Conservation (phyloP, 2,329 filamentous ascomycete genomes). For the Monilinia vaccinii-corymbosi region DNA sequence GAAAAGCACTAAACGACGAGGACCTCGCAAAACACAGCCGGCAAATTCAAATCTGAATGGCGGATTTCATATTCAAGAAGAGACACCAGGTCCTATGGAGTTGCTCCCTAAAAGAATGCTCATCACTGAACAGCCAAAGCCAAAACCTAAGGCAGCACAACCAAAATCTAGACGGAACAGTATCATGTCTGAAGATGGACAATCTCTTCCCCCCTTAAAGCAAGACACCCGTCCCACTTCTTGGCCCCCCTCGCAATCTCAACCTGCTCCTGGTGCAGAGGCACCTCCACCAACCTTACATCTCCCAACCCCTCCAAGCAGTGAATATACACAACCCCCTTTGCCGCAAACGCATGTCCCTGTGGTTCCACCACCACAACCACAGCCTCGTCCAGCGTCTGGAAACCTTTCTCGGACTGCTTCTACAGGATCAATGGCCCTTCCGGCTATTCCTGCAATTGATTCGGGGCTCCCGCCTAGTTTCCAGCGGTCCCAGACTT, state of each 20-base stretch:
- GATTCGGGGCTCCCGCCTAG: slow-evolving; percentile 40
- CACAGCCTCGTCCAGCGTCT: slow-evolving; percentile 36
- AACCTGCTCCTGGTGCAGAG: not conserved
- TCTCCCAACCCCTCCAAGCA: slow-evolving; percentile 3
- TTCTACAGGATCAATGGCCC: slow-evolving; percentile 26
- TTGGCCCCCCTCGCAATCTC: not conserved
- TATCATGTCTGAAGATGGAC: slow-evolving; percentile 26
- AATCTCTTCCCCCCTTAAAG: slow-evolving; percentile 20
- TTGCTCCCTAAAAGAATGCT: slow-evolving; percentile 32
- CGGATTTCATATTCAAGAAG: slow-evolving; percentile 30
- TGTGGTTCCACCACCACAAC: slow-evolving; percentile 11
- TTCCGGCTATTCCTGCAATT: slow-evolving; percentile 37
- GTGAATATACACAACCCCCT: slow-evolving; percentile 8
- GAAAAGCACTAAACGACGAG: slow-evolving; percentile 25
- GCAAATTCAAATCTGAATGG: slow-evolving; percentile 14
- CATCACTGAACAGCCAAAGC: slow-evolving; percentile 20
- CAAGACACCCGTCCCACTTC: slow-evolving; percentile 12
- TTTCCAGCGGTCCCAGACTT: slow-evolving; percentile 35
- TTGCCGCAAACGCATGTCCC: slow-evolving; percentile 1
- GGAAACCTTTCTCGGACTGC: slow-evolving; percentile 26
- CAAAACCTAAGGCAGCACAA: slow-evolving; percentile 27
- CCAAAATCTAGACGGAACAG: slow-evolving; percentile 26
- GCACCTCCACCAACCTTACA: slow-evolving; percentile 6
- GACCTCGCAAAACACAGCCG: slow-evolving; percentile 11
- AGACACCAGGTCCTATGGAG: slow-evolving; percentile 34